These are phyloP conservation scores for Stellera chamaejasme DNA, from an alignment of 345 rosid genomes.

Conservation along the genomic window DNA sequence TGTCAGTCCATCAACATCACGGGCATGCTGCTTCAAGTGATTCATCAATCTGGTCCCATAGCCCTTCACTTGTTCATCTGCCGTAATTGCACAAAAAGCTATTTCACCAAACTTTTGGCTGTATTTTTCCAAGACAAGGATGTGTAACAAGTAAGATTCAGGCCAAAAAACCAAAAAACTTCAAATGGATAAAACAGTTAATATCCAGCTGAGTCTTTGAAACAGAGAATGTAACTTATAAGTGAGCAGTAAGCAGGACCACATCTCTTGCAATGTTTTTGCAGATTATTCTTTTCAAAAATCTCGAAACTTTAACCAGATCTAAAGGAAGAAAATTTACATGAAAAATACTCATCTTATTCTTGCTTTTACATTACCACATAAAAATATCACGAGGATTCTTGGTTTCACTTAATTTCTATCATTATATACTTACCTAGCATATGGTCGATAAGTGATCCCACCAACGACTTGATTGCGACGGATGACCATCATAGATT, in stretches of 20 bases:
- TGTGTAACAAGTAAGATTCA: constrained; percentile 7
- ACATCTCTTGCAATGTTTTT: too few species aligned
- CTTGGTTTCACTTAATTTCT: not conserved
- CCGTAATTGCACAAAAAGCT: constrained; percentile 99
- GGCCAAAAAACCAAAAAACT: not conserved
- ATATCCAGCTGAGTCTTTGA: not conserved
- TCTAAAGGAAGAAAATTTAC: too few species aligned
- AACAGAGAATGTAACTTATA: not conserved
- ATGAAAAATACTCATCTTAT: too few species aligned
- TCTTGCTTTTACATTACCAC: too few species aligned
- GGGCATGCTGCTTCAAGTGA: constrained; percentile 96
- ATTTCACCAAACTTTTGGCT: constrained; percentile 99
- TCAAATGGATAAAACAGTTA: too few species aligned
- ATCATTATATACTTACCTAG: constrained; percentile 37
- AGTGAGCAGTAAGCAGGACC: not conserved
- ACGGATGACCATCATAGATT: constrained; percentile 96
- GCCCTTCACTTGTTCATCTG: constrained; percentile 99
- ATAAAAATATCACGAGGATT: too few species aligned
- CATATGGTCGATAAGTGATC: constrained; percentile 96
- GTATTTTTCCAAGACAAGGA: constrained; percentile 14
- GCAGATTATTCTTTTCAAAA: too few species aligned
- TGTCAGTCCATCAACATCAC: constrained; percentile 91
- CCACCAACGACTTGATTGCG: constrained; percentile 90
- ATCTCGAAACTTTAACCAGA: too few species aligned
- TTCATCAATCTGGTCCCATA: constrained; percentile 99